These are phyloP conservation scores for Taphrina sp. DNA, from an alignment of 1,139 yeast species.

Conservation along the genomic window DNA sequence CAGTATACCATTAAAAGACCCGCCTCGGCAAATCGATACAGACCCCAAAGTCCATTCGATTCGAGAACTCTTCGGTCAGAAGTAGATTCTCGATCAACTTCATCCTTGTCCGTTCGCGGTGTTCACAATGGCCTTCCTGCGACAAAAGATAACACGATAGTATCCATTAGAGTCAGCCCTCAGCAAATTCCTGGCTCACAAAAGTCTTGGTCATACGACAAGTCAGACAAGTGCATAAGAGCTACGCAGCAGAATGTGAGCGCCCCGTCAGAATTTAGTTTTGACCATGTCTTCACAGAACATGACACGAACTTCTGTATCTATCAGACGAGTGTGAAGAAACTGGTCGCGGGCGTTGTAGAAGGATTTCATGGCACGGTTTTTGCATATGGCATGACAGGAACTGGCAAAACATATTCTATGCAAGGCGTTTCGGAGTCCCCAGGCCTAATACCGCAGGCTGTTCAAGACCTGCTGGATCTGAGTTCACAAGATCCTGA, in stretches of 20 bases:
- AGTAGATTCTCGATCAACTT: slow-evolving; percentile 8
- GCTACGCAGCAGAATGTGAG: background rate
- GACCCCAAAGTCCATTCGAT: slow-evolving; percentile 10
- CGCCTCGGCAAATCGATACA: background rate
- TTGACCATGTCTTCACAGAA: slow-evolving; percentile 68
- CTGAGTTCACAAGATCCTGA: slow-evolving; percentile 46
- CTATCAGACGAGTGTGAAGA: slow-evolving; percentile 59
- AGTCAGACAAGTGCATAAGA: slow-evolving; percentile 1
- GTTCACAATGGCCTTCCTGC: slow-evolving; percentile 1
- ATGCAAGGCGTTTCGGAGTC: slow-evolving; percentile 73
- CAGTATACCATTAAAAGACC: background rate
- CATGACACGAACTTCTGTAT: slow-evolving; percentile 54
- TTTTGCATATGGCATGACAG: slow-evolving; percentile 94
- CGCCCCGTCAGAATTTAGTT: slow-evolving; percentile 48
- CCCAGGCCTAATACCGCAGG: slow-evolving; percentile 75
- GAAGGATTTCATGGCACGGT: slow-evolving; percentile 85
- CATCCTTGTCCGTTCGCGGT: slow-evolving; percentile 16
- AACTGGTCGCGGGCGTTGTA: slow-evolving; percentile 62
- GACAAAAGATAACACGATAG: slow-evolving; percentile 7
- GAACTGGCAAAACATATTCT: slow-evolving; percentile 89
- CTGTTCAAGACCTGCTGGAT: slow-evolving; percentile 64
- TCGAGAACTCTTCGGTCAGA: background rate
- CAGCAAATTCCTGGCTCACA: background rate
- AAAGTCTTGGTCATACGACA: slow-evolving; percentile 16
- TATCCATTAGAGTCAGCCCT: slow-evolving; percentile 24